Conservation (phyloP, 257 asterid species). For the Solanum commersonii region DNA sequence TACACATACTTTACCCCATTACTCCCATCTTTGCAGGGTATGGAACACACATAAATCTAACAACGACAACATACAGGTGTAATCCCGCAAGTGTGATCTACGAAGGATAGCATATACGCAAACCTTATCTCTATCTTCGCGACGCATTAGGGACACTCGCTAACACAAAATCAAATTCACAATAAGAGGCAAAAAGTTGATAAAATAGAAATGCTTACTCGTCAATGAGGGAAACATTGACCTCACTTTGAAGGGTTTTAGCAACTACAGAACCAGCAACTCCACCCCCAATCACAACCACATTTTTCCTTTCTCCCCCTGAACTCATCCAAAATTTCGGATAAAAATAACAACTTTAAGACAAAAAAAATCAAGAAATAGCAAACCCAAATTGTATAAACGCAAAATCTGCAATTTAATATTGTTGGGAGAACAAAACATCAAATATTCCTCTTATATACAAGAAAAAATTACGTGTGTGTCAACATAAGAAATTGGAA, state of each 20-base stretch:
- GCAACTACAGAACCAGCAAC: conserved; percentile 62
- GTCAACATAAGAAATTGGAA: not conserved
- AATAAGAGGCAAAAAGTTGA: not conserved
- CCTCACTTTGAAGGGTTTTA: conserved; percentile 44
- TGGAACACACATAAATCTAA: not conserved
- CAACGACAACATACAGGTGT: not conserved
- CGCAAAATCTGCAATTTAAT: not conserved
- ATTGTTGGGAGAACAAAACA: not conserved
- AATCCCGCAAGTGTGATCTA: not conserved
- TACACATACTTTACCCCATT: not conserved
- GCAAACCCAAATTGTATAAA: not conserved
- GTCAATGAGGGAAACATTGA: conserved; percentile 65
- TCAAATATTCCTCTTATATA: not conserved
- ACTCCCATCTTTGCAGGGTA: not conserved
- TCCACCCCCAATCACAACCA: conserved; percentile 86
- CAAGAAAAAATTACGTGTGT: not conserved
- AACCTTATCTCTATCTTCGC: not conserved
- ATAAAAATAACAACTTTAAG: not conserved
- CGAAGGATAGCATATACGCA: not conserved
- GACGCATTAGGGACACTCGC: not conserved
- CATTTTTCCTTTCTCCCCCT: conserved; percentile 38
- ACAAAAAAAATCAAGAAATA: not conserved
- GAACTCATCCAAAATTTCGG: conserved; percentile 7
- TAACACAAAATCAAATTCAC: not conserved
- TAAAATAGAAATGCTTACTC: conserved; percentile 30